Conservation (phyloP, 257 asterid species). For the Cruciata laevipes region DNA sequence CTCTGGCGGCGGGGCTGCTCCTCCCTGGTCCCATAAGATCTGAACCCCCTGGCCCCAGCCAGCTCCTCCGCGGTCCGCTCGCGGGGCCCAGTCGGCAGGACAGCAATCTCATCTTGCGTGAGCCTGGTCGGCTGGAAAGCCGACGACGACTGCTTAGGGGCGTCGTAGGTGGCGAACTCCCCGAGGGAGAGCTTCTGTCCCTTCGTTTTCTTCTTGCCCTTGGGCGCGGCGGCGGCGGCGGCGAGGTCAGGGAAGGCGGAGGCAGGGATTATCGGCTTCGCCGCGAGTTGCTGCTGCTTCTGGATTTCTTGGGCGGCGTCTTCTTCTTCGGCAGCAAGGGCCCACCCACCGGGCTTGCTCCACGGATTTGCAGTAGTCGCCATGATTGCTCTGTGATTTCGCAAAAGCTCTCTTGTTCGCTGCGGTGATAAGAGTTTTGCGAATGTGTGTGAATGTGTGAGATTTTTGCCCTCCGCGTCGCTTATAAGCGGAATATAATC, state of each 20-base stretch:
- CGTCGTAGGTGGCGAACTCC: conserved; percentile 40
- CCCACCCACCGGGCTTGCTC: conserved; percentile 96
- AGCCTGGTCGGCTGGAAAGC: conserved; percentile 28
- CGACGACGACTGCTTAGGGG: conserved; percentile 27
- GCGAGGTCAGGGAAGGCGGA: conserved; percentile 61
- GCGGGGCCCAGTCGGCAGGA: conserved; percentile 83
- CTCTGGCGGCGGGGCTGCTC: conserved; percentile 67
- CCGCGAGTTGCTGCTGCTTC: conserved; percentile 34
- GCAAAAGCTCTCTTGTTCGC: not conserved
- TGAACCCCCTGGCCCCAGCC: conserved; percentile 59
- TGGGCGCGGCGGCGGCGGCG: conserved; percentile 59
- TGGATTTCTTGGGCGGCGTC: conserved; percentile 54
- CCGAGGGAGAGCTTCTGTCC: conserved; percentile 49
- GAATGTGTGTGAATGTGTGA: conserved; percentile 8
- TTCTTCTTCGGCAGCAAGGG: conserved; percentile 73
- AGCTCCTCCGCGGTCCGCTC: conserved; percentile 80
- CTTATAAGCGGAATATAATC: conserved; percentile 21
- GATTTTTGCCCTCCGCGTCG: conserved; percentile 25
- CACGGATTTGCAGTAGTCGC: conserved; percentile 88
- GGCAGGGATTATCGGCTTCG: conserved; percentile 10
- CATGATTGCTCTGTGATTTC: conserved; percentile 34
- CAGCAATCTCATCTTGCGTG: conserved; percentile 43
- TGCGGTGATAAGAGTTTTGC: not conserved
- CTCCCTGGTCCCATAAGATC: conserved; percentile 56
- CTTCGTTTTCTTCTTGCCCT: conserved; percentile 63